A percentile compares a stretch with the other conserved stretches of the same genome.
Conservation (phyloP, 2,329 filamentous ascomycete genomes). For the Trichoderma semiorbis region DNA sequence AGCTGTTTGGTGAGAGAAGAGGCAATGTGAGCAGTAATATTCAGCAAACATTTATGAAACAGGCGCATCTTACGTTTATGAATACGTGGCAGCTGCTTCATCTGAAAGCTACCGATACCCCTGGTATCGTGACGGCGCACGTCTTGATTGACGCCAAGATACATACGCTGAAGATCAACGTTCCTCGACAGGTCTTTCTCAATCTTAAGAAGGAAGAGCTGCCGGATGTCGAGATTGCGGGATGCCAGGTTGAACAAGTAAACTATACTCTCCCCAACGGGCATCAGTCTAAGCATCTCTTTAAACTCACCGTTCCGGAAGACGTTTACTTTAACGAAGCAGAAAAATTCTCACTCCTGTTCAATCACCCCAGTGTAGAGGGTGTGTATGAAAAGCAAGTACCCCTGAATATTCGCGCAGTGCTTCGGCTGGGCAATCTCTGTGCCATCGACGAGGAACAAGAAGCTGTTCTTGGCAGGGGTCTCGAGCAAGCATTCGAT, state of each 20-base stretch:
- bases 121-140: conserved; percentile 82
- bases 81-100: conserved; percentile 95
- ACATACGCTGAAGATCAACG: conserved; percentile 81
- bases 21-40: conserved; percentile 50
- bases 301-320: conserved; percentile 88
- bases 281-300: conserved; percentile 88
- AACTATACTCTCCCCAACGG: conserved; percentile 92
- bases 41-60: conserved; percentile 76
- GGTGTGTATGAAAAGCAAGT: conserved; percentile 96
- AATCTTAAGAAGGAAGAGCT: conserved; percentile 86
- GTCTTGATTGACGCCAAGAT: conserved; percentile 93
- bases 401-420: conserved; percentile 78
- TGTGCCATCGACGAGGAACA: conserved; percentile 93
- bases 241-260: conserved; percentile 87
- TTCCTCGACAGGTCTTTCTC: conserved; percentile 84
- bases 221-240: conserved; percentile 81
- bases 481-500: conserved; percentile 91
- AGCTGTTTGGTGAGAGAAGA: conserved; percentile 86
- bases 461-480: conserved; percentile 84
- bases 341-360: conserved; percentile 76
- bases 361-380: conserved; percentile 91
- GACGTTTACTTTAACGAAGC: conserved; percentile 81
- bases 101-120: conserved; percentile 74
- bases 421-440: conserved; percentile 83
- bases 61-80: conserved; percentile 84